Conservation (phyloP, 768 basidiomycete genomes). For the Suillus discolor region DNA sequence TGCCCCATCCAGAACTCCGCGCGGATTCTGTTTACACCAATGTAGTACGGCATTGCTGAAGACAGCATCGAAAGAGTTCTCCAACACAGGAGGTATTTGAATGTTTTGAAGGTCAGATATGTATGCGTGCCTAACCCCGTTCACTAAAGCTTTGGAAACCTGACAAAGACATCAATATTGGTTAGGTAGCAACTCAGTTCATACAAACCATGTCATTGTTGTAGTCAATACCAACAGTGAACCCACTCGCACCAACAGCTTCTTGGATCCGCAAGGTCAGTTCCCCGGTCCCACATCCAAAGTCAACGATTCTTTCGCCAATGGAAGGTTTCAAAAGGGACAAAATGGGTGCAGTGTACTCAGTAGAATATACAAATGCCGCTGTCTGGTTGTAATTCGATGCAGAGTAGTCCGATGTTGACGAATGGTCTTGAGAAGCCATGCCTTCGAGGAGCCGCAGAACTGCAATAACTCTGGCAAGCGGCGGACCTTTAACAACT, state of each 20-base stretch:
- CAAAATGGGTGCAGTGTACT: slow-evolving; percentile 55
- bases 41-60: slow-evolving; percentile 84
- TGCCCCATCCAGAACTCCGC: slow-evolving; percentile 62
- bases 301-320: slow-evolving; percentile 72
- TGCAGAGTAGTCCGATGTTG: slow-evolving; percentile 54
- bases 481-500: background rate
- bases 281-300: slow-evolving; percentile 87
- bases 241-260: slow-evolving; percentile 52
- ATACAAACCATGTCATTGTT: slow-evolving; percentile 59
- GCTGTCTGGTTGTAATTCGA: slow-evolving; percentile 63
- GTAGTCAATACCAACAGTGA: slow-evolving; percentile 69
- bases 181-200: background rate
- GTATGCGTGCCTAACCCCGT: slow-evolving; percentile 49
- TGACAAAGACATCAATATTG: slow-evolving; percentile 24
- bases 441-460: background rate
- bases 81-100: slow-evolving; percentile 33
- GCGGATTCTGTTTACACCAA: slow-evolving; percentile 82
- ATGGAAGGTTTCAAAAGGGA: slow-evolving; percentile 60
- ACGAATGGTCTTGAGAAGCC: background rate
- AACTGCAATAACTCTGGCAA: background rate
- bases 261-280: slow-evolving; percentile 61
- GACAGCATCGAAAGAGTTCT: slow-evolving; percentile 64
- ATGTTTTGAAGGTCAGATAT: slow-evolving; percentile 58
- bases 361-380: slow-evolving; percentile 64
- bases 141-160: slow-evolving; percentile 54